Evolutionary conservation across 768 basidiomycete genomes (phyloP), one percentile per base, ranked within the genome.

Genomic region (Punctularia strigosozonata): DNA sequence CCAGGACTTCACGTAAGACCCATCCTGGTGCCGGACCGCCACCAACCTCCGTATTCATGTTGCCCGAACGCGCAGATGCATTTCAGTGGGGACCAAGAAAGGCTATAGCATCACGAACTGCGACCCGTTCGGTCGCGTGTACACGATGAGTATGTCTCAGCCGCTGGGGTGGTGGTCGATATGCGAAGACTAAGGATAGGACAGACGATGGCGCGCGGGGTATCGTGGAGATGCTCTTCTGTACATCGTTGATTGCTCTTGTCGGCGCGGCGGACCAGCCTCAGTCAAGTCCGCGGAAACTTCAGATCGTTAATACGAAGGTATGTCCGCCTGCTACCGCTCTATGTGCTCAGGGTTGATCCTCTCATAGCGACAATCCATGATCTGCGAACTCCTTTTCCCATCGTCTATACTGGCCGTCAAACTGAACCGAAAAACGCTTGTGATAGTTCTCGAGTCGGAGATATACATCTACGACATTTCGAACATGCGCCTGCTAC

Each of bases 391-490:
- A 54, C 77, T 98, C 14, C 73, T 95, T 4, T 99, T 99, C 57
- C 95, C 95, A 1, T 91, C 90, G 1, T 88, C 89, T 3, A 92
- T 99, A 39, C 77, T 99, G 20, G 76, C 87, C n/a, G 94, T 99
- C 56, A 97, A 95, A 64, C 72, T 99, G 51, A 99, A 99, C 62
- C 77, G 95, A 39, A 94, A 95, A 61, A 85, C 90, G 0, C 75
- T 99, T 33, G 88, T 97, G 22, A 91, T 99, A 50, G 84, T 98
- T 5, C 74, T 99, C 36, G 95, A 97, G 56, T 75, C 75, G n/a
- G 92, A 97, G 59, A 97, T 99, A 33, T 99, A 99, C 65, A 90
- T 97, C 36, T 98, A 98, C 54, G 95, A 99, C 56, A 98, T 98
- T 51, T 87, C 83, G 35, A 99, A 97, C 48, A 98, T 99, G 95